Percentiles rank a stretch among this genome's conserved stretches.
Evolutionary conservation across 148 eudicot species (phyloP).

Genomic region (Camellia lanceoleosa): DNA sequence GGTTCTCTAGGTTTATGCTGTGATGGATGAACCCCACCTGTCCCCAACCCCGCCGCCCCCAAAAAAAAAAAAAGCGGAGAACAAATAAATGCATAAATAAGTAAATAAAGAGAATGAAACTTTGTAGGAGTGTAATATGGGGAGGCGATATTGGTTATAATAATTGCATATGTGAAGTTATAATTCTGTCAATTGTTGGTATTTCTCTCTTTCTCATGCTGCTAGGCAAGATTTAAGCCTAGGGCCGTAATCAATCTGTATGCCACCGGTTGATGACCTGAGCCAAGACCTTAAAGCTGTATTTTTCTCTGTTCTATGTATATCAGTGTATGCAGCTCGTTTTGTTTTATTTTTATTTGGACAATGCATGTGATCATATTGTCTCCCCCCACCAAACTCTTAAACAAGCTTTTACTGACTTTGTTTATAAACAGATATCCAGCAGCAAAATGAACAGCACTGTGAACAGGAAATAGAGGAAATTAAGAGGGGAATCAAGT

Average conservation of each 20-base stretch:
- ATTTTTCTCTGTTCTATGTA: neutral
- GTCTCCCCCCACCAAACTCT: neutral
- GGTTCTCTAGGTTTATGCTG: neutral
- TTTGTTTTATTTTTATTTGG: neutral
- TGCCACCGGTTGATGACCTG: too few species aligned
- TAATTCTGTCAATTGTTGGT: neutral
- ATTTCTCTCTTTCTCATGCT: neutral
- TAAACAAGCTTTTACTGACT: slow-evolving; percentile 4
- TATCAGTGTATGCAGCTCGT: neutral
- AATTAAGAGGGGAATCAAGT: slow-evolving; percentile 50
- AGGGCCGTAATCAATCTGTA: too few species aligned
- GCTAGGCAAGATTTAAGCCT: too few species aligned
- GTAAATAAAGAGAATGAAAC: too few species aligned
- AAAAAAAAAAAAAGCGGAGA: too few species aligned
- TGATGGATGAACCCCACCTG: neutral
- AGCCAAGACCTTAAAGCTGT: too few species aligned
- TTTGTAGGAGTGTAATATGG: too few species aligned
- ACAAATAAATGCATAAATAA: too few species aligned
- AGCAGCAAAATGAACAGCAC: slow-evolving; percentile 78
- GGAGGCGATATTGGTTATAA: neutral
- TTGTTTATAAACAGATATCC: slow-evolving; percentile 40
- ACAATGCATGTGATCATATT: too few species aligned
- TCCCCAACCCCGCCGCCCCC: too few species aligned
- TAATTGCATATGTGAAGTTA: too few species aligned
- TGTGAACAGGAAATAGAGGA: slow-evolving; percentile 82